Conservation (phyloP, 106 monocot genomes). For the Platanthera zijinensis region DNA sequence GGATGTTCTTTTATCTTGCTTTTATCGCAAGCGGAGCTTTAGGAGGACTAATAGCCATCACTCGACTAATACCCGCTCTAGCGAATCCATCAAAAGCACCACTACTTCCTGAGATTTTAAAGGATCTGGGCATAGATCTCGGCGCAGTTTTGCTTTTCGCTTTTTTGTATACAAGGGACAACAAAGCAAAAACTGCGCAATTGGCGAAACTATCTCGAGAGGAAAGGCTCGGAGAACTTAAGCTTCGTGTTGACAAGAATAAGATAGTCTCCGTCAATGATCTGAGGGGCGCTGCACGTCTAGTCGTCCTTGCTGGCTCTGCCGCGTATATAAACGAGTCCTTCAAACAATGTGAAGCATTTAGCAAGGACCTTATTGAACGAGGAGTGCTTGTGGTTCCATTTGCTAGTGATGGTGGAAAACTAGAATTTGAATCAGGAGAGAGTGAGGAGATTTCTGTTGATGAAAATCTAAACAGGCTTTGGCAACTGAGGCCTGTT, state of each 20-base stretch:
- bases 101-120: slow-evolving; percentile 39
- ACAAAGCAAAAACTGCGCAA: slow-evolving; percentile 68
- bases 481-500: slow-evolving; percentile 84
- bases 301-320: slow-evolving; percentile 85
- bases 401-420: slow-evolving; percentile 54
- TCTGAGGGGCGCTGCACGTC: slow-evolving; percentile 65
- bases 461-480: slow-evolving; percentile 34
- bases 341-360: slow-evolving; percentile 57
- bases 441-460: slow-evolving; percentile 21
- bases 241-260: slow-evolving; percentile 52
- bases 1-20: slow-evolving; percentile 97
- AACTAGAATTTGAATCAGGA: slow-evolving; percentile 34
- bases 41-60: slow-evolving; percentile 67
- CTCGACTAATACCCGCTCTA: slow-evolving; percentile 47
- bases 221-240: slow-evolving; percentile 75
- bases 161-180: slow-evolving; percentile 79
- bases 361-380: slow-evolving; percentile 53
- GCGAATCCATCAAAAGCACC: slow-evolving; percentile 46
- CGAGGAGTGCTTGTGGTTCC: slow-evolving; percentile 79
- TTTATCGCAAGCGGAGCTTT: slow-evolving; percentile 80
- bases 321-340: slow-evolving; percentile 56
- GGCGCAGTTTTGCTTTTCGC: slow-evolving; percentile 69
- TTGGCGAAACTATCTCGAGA: slow-evolving; percentile 79
- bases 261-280: slow-evolving; percentile 48
- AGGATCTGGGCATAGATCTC: slow-evolving; percentile 68